phyloP scores from a whole-genome alignment of 441 rosid species.

The Rhodomyrtus psidioides region DNA sequence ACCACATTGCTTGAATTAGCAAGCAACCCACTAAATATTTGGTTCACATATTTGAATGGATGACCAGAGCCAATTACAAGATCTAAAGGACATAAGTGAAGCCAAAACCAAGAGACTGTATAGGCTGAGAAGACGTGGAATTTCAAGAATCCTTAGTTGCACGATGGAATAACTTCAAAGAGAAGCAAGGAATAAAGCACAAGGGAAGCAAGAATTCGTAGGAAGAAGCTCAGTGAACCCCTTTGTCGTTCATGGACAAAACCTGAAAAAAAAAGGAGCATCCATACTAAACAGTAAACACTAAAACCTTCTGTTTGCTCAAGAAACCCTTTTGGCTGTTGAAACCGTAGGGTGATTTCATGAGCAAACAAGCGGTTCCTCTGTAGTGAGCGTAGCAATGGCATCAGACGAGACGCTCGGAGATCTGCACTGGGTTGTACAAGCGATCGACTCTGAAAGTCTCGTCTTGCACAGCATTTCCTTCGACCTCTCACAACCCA shows the following conservation, averaged over 20 bases:
- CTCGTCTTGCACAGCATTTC: conserved; percentile 51
- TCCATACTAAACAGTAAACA: background rate
- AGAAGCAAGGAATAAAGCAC: background rate
- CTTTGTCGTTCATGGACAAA: background rate
- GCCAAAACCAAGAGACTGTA: background rate
- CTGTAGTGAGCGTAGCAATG: conserved; percentile 16
- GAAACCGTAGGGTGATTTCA: background rate
- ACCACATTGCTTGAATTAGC: background rate
- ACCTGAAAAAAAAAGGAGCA: background rate
- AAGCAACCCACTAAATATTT: background rate
- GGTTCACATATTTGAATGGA: background rate
- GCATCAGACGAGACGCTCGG: conserved; percentile 38
- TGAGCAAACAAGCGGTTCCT: background rate
- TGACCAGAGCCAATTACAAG: background rate
- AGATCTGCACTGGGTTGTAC: conserved; percentile 3
- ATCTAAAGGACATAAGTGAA: background rate
- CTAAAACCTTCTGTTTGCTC: too few species aligned
- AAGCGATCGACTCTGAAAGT: conserved; percentile 42
- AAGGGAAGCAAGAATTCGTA: background rate
- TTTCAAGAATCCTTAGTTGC: background rate
- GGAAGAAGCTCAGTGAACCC: background rate
- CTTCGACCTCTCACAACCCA: conserved; percentile 45
- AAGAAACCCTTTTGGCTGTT: background rate
- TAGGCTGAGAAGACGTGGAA: background rate
- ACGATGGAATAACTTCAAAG: background rate